Evolutionary conservation across 139 green algal genomes (phyloP).

Genomic region (Chlorella sp.): DNA sequence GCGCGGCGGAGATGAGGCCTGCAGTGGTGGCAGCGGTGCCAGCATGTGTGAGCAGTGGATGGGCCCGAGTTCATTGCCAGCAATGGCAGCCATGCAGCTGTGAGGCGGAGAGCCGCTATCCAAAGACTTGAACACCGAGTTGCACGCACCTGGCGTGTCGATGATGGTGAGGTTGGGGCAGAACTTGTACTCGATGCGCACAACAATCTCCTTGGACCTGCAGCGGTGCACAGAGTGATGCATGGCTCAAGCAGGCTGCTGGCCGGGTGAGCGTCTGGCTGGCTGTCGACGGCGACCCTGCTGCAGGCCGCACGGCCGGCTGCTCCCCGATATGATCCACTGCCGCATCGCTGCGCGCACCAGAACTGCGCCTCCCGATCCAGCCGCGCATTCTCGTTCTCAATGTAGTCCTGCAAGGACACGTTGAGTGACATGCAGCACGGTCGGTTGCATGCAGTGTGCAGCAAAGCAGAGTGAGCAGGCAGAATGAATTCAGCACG

Average conservation of each 20-base stretch:
- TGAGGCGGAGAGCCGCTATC: background rate
- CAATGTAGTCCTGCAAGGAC: conserved; percentile 85
- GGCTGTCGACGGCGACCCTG: too few relatives aligned
- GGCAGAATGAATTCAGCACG: background rate
- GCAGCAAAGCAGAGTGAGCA: background rate
- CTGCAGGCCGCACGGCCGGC: too few relatives aligned
- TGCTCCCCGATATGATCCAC: too few relatives aligned
- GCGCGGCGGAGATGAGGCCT: conserved; percentile 93
- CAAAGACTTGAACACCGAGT: background rate
- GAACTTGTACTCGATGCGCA: conserved; percentile 95
- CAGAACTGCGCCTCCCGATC: conserved; percentile 91
- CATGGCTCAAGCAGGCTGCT: too few relatives aligned
- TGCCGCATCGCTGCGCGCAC: background rate
- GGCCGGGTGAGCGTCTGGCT: too few relatives aligned
- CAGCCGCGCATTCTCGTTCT: conserved; percentile 87
- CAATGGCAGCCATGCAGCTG: background rate
- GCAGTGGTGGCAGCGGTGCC: background rate
- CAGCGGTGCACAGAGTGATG: too few relatives aligned
- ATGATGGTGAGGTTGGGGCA: conserved; percentile 98
- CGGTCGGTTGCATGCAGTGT: background rate
- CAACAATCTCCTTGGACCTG: conserved; percentile 89
- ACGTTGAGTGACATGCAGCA: background rate
- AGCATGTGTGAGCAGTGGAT: background rate
- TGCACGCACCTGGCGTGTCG: conserved; percentile 84
- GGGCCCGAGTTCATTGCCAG: background rate